Evolutionary conservation across 2,329 filamentous ascomycete genomes (phyloP).

Genomic region (Penicillium sp.): DNA sequence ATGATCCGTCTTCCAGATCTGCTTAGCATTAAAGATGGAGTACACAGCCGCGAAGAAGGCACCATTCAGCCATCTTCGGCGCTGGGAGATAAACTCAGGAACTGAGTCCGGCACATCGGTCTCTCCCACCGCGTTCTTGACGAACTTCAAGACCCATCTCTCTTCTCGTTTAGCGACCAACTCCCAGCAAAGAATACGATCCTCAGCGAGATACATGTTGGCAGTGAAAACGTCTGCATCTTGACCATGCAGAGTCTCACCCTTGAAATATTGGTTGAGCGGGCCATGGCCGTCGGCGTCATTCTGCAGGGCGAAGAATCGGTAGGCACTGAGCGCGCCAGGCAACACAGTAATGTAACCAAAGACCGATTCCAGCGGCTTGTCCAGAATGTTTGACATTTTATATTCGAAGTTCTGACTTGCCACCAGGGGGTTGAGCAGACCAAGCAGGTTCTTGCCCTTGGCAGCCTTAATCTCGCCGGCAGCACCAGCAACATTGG

Average conservation of each 20-base stretch:
- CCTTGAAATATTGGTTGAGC: conserved; percentile 97
- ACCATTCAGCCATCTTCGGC: conserved; percentile 94
- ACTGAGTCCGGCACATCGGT: conserved; percentile 95
- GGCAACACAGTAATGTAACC: conserved; percentile 97
- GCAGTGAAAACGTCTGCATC: conserved; percentile 96
- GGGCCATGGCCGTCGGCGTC: conserved; percentile 94
- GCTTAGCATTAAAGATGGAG: conserved; percentile 88
- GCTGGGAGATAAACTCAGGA: conserved; percentile 94
- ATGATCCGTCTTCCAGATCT: conserved; percentile 92
- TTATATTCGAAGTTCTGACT: conserved; percentile 99
- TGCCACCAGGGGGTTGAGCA: conserved; percentile 90
- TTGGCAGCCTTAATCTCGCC: conserved; percentile 98
- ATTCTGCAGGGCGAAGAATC: conserved; percentile 94
- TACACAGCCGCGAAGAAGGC: conserved; percentile 98
- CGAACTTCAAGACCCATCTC: conserved; percentile 96
- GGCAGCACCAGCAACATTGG: conserved; percentile 92
- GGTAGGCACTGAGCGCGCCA: conserved; percentile 89
- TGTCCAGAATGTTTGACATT: conserved; percentile 98
- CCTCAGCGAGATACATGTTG: conserved; percentile 98
- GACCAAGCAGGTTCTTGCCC: conserved; percentile 73
- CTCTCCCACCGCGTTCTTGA: conserved; percentile 93
- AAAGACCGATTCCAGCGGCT: conserved; percentile 93
- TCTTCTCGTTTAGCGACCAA: conserved; percentile 91
- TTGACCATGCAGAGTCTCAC: conserved; percentile 91
- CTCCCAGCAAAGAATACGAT: conserved; percentile 98